Evolutionary conservation across 1,139 yeast genomes (phyloP).

Genomic region (Saccharomyces hybrid): DNA sequence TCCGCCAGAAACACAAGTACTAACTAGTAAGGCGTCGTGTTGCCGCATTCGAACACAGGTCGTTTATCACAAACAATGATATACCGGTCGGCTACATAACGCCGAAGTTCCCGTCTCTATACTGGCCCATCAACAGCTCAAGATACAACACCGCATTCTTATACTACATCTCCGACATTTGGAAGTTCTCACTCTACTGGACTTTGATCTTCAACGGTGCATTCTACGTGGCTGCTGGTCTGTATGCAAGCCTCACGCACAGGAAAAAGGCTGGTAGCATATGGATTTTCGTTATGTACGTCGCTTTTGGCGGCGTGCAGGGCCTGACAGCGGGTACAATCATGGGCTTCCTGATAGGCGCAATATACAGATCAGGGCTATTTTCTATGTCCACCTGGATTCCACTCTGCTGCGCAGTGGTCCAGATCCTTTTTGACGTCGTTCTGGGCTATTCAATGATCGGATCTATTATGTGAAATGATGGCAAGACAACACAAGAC

Average conservation of each 20-base stretch:
- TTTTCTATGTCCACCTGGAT: constrained; percentile 91
- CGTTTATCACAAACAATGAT: constrained; percentile 35
- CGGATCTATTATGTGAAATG: constrained; percentile 35
- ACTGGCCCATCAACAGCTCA: constrained; percentile 54
- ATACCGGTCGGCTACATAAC: constrained; percentile 75
- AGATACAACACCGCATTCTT: constrained; percentile 49
- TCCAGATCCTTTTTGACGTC: constrained; percentile 58
- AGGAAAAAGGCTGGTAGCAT: constrained; percentile 37
- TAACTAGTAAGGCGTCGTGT: background rate
- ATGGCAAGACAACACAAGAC: background rate
- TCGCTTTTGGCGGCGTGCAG: constrained; percentile 50
- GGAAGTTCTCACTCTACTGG: constrained; percentile 83
- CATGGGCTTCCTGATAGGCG: constrained; percentile 61
- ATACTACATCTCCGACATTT: constrained; percentile 66
- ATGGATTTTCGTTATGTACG: constrained; percentile 40
- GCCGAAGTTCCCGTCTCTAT: constrained; percentile 76
- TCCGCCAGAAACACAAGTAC: background rate
- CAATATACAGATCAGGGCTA: constrained; percentile 68
- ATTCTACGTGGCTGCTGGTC: constrained; percentile 60
- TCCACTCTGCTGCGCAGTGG: constrained; percentile 73
- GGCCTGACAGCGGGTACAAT: constrained; percentile 68
- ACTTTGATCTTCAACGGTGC: constrained; percentile 57
- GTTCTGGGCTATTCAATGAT: constrained; percentile 55
- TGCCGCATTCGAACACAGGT: constrained; percentile 10
- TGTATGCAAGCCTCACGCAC: constrained; percentile 50